These are phyloP conservation scores for Bromus sterilis DNA, from an alignment of 176 grass and related monocot species.

Conservation along the genomic window DNA sequence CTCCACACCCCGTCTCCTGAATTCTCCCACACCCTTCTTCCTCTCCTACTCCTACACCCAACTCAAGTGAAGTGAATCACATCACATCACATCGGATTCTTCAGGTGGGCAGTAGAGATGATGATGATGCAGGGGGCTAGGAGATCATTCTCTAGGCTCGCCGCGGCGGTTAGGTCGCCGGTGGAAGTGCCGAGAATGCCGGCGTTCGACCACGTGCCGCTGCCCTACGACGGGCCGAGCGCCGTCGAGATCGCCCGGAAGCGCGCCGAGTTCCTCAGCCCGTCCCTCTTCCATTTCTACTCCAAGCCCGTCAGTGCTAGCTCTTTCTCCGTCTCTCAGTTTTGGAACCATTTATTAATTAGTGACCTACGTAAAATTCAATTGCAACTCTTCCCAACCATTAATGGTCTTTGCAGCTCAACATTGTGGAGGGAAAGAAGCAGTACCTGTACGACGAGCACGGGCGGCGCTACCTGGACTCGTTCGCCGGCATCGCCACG, in stretches of 20 bases:
- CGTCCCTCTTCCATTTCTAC: slow-evolving; percentile 81
- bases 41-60: not conserved
- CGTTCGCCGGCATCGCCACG: slow-evolving; percentile 93
- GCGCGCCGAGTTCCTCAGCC: slow-evolving; percentile 90
- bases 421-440: slow-evolving; percentile 94
- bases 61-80: not conserved
- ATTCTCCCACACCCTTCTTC: not conserved
- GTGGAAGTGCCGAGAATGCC: slow-evolving; percentile 50
- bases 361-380: not conserved
- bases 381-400: not conserved
- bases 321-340: not conserved
- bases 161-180: slow-evolving; percentile 5
- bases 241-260: slow-evolving; percentile 67
- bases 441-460: slow-evolving; percentile 91
- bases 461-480: slow-evolving; percentile 74
- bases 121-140: slow-evolving; percentile 35
- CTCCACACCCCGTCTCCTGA: not conserved
- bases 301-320: slow-evolving; percentile 64
- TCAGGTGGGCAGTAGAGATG: not conserved
- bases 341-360: not conserved
- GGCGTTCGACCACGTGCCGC: slow-evolving; percentile 62
- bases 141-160: slow-evolving; percentile 28
- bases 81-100: not conserved
- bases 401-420: slow-evolving; percentile 38
- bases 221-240: slow-evolving; percentile 61